These are phyloP conservation scores for Blastomyces parvus DNA, from an alignment of 2,329 filamentous ascomycete species.

Conservation along the genomic window DNA sequence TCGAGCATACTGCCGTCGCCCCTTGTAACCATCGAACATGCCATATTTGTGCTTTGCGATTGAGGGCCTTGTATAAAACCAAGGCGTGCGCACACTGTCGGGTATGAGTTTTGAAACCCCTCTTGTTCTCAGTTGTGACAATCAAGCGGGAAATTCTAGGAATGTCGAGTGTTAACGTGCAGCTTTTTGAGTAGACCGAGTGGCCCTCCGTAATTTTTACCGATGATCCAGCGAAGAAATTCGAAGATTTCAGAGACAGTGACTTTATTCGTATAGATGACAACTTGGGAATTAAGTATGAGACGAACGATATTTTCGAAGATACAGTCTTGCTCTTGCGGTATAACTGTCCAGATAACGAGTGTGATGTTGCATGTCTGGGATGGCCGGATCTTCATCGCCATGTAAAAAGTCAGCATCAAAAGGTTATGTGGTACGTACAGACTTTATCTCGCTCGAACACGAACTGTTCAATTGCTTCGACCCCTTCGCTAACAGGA, in stretches of 20 bases:
- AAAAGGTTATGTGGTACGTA: constrained; percentile 70
- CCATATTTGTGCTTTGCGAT: constrained; percentile 84
- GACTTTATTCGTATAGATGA: constrained; percentile 73
- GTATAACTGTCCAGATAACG: constrained; percentile 85
- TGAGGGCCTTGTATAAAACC: constrained; percentile 91
- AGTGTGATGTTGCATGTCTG: constrained; percentile 76
- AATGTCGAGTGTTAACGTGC: constrained; percentile 9
- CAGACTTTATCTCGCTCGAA: not conserved
- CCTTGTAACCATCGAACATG: constrained; percentile 96
- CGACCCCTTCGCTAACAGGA: constrained; percentile 5
- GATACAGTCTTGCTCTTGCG: constrained; percentile 79
- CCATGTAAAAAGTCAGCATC: constrained; percentile 72
- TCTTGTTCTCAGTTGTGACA: not conserved
- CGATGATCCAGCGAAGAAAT: constrained; percentile 70
- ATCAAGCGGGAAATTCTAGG: not conserved
- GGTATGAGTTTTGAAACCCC: constrained; percentile 44
- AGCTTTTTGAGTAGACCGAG: constrained; percentile 29
- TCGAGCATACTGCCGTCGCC: constrained; percentile 77
- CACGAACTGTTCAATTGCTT: not conserved
- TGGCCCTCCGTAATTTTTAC: constrained; percentile 76
- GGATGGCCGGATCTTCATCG: constrained; percentile 69
- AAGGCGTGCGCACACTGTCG: constrained; percentile 95
- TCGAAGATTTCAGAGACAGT: constrained; percentile 64
- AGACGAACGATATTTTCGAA: constrained; percentile 77
- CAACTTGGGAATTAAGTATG: constrained; percentile 85